A percentile compares a stretch with the other conserved stretches of the same genome.
phyloP scores from a whole-genome alignment of 106 monocot species.

The Alisma plantagoaquatica region DNA sequence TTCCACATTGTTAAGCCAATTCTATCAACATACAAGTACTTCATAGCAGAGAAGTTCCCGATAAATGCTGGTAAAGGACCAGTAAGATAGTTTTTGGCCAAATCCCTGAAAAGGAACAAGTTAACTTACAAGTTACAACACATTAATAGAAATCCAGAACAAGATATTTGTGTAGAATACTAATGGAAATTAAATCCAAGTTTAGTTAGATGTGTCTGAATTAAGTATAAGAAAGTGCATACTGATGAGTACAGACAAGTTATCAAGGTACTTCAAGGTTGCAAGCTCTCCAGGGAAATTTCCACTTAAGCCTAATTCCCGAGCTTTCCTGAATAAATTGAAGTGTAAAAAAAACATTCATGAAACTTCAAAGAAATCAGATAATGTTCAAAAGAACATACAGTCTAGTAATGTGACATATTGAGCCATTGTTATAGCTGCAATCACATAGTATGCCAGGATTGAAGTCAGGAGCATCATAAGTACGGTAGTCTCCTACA shows the following conservation, averaged over 20 bases:
- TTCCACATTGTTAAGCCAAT: background rate
- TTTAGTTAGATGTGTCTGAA: too few relatives aligned
- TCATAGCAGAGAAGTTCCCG: conserved; percentile 3
- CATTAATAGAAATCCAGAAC: too few relatives aligned
- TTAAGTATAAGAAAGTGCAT: too few relatives aligned
- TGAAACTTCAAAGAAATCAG: background rate
- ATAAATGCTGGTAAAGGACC: conserved; percentile 12
- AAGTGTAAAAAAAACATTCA: background rate
- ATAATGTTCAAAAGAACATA: background rate
- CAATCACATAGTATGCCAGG: conserved; percentile 8
- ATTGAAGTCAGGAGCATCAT: conserved; percentile 9
- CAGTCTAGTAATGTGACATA: conserved; percentile 7
- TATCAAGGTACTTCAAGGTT: conserved; percentile 2
- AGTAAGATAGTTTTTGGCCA: conserved; percentile 10
- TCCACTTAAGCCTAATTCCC: conserved; percentile 1
- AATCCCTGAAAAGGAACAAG: background rate
- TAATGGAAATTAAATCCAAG: too few relatives aligned
- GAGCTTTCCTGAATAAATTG: conserved; percentile 6
- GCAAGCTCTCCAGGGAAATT: conserved; percentile 1
- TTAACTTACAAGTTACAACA: too few relatives aligned
- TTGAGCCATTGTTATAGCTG: background rate
- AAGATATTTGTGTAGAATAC: too few relatives aligned
- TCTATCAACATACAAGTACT: conserved; percentile 6
- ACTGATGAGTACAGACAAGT: background rate
- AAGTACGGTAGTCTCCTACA: conserved; percentile 2